A percentile compares a stretch with the other conserved stretches of the same genome.
Conservation (phyloP, 129 eudicot genomes). For the Erigeron canadensis region DNA sequence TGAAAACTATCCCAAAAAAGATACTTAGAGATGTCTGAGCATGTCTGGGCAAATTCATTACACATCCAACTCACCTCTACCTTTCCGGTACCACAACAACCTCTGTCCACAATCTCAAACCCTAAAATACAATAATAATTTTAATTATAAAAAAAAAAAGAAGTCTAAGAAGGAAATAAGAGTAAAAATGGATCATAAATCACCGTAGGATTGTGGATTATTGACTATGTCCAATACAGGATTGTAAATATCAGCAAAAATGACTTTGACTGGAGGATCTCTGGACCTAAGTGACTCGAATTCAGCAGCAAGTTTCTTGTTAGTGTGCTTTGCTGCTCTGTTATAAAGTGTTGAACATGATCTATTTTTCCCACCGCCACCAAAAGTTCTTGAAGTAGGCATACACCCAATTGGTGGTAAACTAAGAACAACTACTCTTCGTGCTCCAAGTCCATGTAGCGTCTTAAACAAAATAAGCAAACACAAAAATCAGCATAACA, state of each 20-base stretch:
- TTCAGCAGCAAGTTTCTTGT: conserved; percentile 29
- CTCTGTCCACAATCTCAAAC: conserved; percentile 45
- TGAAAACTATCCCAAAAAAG: conserved; percentile 79
- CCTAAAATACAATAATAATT: conserved; percentile 31
- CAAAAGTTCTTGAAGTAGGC: conserved; percentile 34
- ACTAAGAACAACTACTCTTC: conserved; percentile 33
- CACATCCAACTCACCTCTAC: conserved; percentile 59
- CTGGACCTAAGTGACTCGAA: conserved; percentile 27
- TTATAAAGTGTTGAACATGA: conserved; percentile 27
- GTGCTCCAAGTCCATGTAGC: conserved; percentile 38
- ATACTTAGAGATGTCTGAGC: conserved; percentile 37
- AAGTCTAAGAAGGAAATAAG: neutral
- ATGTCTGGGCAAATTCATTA: conserved; percentile 27
- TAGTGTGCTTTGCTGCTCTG: conserved; percentile 23
- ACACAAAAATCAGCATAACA: too few species aligned
- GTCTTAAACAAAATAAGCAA: conserved; percentile 19
- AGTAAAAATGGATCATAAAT: neutral
- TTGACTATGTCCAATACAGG: conserved; percentile 36
- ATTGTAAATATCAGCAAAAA: conserved; percentile 43
- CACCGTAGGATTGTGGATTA: conserved; percentile 49
- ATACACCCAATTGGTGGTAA: conserved; percentile 53
- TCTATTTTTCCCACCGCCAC: conserved; percentile 27
- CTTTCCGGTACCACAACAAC: conserved; percentile 70
- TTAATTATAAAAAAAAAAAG: neutral
- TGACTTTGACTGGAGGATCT: conserved; percentile 33